These are phyloP conservation scores for Salvia splendens DNA, from an alignment of 257 asterid species.

Conservation along the genomic window DNA sequence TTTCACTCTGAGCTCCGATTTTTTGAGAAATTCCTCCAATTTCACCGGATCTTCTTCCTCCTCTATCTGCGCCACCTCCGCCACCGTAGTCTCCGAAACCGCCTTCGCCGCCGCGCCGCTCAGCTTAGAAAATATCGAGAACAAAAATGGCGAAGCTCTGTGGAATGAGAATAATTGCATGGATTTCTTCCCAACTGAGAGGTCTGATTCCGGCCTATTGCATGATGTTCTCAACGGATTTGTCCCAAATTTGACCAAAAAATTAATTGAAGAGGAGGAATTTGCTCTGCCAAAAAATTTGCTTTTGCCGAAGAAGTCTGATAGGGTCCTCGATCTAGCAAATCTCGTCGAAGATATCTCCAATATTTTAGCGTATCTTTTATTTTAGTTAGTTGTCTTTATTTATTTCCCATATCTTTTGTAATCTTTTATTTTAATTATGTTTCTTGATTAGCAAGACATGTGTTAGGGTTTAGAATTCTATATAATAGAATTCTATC, in stretches of 20 bases:
- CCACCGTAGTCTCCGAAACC: too few relatives aligned
- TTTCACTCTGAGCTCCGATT: conserved; percentile 10
- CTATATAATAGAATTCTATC: too few relatives aligned
- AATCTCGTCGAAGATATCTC: too few relatives aligned
- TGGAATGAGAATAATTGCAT: conserved; percentile 31
- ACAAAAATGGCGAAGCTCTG: not conserved
- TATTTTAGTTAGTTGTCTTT: too few relatives aligned
- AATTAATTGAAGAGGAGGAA: not conserved
- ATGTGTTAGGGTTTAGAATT: too few relatives aligned
- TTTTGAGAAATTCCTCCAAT: not conserved
- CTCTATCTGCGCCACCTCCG: not conserved
- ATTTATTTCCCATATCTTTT: too few relatives aligned
- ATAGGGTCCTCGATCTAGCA: too few relatives aligned
- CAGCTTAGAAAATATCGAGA: conserved; percentile 5
- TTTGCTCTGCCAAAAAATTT: not conserved
- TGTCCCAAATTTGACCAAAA: conserved; percentile 33
- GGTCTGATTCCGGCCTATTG: conserved; percentile 40
- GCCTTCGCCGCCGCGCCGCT: not conserved
- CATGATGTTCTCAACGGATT: conserved; percentile 45
- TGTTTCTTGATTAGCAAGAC: too few relatives aligned
- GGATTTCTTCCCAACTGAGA: conserved; percentile 59
- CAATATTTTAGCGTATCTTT: too few relatives aligned
- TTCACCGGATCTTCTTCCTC: conserved; percentile 30
- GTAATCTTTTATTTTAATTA: too few relatives aligned
- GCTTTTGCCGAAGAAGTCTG: too few relatives aligned